Evolutionary conservation across 768 basidiomycete genomes (phyloP).

Genomic region (Dioszegia aurantiaca): DNA sequence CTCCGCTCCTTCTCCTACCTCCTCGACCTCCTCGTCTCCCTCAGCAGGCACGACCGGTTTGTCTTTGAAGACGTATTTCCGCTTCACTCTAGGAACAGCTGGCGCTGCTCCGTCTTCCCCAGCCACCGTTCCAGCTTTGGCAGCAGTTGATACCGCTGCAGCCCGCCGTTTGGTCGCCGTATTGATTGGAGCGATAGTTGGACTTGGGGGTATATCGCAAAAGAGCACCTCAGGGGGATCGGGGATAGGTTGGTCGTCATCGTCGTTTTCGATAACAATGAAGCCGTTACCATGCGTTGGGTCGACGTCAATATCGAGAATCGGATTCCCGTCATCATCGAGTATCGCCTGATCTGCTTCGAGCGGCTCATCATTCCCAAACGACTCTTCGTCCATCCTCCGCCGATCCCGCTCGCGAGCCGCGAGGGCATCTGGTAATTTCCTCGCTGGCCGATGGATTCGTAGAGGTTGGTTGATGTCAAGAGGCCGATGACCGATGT

Average conservation of each 20-base stretch:
- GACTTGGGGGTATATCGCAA: constrained; percentile 12
- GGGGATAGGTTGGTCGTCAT: not conserved
- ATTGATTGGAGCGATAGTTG: not conserved
- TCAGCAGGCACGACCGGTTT: not conserved
- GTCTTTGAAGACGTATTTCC: constrained; percentile 1
- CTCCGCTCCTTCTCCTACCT: not conserved
- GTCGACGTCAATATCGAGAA: not conserved
- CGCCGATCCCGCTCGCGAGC: no score
- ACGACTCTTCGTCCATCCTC: not conserved
- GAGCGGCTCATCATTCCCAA: not conserved
- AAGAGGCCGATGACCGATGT: constrained; percentile 39
- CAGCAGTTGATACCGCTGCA: not conserved
- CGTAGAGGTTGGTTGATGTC: constrained; percentile 24
- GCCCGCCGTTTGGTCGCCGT: not conserved
- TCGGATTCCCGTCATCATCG: not conserved
- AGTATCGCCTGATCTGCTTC: not conserved
- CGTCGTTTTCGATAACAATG: not conserved
- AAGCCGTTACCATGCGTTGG: not conserved
- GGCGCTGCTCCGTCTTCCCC: no score
- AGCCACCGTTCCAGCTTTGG: not conserved
- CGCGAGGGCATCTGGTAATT: not conserved
- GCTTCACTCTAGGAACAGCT: not conserved
- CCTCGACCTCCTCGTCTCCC: not conserved
- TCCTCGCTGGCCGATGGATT: constrained; percentile 6
- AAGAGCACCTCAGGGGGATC: not conserved